Percentiles rank a stretch among this genome's conserved stretches.
These are phyloP conservation scores for Withania somnifera DNA, from an alignment of 305 asterid species.

Conservation along the genomic window DNA sequence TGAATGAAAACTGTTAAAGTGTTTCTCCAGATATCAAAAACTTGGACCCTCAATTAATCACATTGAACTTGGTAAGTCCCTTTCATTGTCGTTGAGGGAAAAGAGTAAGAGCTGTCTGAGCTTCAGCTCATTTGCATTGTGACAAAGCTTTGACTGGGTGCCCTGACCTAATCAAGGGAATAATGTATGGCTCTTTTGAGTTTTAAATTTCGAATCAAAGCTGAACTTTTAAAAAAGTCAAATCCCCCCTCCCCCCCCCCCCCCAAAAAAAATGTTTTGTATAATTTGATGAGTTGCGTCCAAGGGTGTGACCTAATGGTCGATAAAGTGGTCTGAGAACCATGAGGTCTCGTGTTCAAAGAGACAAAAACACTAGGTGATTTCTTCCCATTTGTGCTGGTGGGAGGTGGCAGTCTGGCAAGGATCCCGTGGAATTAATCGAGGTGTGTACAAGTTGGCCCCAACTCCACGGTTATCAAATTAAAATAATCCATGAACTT, in stretches of 20 bases:
- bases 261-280: not conserved
- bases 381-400: too few relatives aligned
- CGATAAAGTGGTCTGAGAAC: too few relatives aligned
- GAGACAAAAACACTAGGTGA: too few relatives aligned
- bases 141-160: not conserved
- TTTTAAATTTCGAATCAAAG: not conserved
- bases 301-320: too few relatives aligned
- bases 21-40: not conserved
- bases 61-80: not conserved
- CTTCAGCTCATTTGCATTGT: not conserved
- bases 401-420: too few relatives aligned
- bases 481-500: not conserved
- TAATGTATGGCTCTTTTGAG: not conserved
- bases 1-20: not conserved
- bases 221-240: too few relatives aligned
- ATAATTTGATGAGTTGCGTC: not conserved
- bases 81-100: not conserved
- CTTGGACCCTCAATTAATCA: not conserved
- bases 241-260: not conserved
- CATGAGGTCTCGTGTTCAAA: too few relatives aligned
- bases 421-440: too few relatives aligned
- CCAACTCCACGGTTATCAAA: too few relatives aligned
- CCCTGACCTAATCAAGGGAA: not conserved
- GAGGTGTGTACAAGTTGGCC: too few relatives aligned
- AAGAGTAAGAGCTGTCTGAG: not conserved